Evolutionary conservation across 805 yeast species (phyloP), one percentile per base, ranked within the genome.

Genomic region (Pichia exigua): DNA sequence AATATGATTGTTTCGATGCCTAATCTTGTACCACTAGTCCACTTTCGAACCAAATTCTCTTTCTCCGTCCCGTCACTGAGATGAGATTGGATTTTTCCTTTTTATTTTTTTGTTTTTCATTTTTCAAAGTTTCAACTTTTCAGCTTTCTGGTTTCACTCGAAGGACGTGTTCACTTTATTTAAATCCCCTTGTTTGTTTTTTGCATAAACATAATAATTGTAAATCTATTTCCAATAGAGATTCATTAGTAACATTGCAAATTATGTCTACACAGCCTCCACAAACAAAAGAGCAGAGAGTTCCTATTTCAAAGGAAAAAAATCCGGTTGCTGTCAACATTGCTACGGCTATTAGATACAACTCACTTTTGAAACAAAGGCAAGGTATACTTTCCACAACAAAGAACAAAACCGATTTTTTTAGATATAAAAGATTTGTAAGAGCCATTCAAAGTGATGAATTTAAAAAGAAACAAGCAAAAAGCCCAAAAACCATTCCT

Each of bases 361-460:
- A 86, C 66, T 64, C 72, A 35, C 67, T 70, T n/a, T 73, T 92
- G 56, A 94, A 92, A 63, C 86, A 84, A 67, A 81, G 99, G 61
- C 78, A 79, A 55, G 97, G 97, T 15, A 55, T 66, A 42, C 46
- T 50, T 15, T 66, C 83, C n/a, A 72, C 83, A 49, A 83, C 84
- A 60, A 82, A 85, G 50, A 78, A 78, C 56, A 82, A 81, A 46
- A 77, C 80, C 38, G 96, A 88, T 53, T 90, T 94, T 67, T 94
- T 92, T 77, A 76, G 95, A 58, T 85, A 75, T 66, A 92, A 92
- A 67, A 79, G 99, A 61, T 85, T 88, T 43, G 70, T 80, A 15
- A 74, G 98, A 58, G 95, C 95, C 1, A 74, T 92, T 52, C 70
- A 81, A 38, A 80, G 89, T 50, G 84, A 79, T 1, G 91, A 84